Conservation (phyloP, 371 early-diverging fungal species). For the Rhizopus sp. region DNA sequence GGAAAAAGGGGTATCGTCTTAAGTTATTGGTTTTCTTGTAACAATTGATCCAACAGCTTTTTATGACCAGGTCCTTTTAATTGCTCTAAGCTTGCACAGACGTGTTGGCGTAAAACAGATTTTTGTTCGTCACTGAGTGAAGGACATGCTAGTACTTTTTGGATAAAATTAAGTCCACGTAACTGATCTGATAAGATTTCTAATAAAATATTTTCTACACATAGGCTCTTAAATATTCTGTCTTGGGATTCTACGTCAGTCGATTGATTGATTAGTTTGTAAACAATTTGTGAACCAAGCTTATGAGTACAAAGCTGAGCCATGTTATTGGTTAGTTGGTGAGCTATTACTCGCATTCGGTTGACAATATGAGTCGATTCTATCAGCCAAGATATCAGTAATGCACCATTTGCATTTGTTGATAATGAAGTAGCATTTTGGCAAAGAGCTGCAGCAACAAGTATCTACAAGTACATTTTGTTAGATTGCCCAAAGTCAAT, state of each 20-base stretch:
- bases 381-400: slow-evolving; percentile 92
- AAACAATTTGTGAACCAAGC: slow-evolving; percentile 79
- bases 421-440: slow-evolving; percentile 78
- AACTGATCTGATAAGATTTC: slow-evolving; percentile 40
- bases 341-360: slow-evolving; percentile 55
- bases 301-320: slow-evolving; percentile 86
- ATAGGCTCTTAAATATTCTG: slow-evolving; percentile 17
- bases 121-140: slow-evolving; percentile 14
- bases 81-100: slow-evolving; percentile 13
- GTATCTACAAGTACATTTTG: slow-evolving; percentile 54
- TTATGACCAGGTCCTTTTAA: slow-evolving; percentile 28
- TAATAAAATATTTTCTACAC: slow-evolving; percentile 12
- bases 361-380: slow-evolving; percentile 67
- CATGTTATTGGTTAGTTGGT: slow-evolving; percentile 73
- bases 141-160: slow-evolving; percentile 37
- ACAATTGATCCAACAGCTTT: slow-evolving; percentile 21
- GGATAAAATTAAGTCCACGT: slow-evolving; percentile 38
- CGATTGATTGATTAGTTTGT: slow-evolving; percentile 88
- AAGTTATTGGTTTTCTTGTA: slow-evolving; percentile 12
- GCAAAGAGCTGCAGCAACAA: slow-evolving; percentile 83
- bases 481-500: neutral
- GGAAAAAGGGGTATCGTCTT: slow-evolving; percentile 7
- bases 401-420: slow-evolving; percentile 89
- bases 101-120: slow-evolving; percentile 12
- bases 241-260: slow-evolving; percentile 56